Base-by-base conservation (phyloP, 1,284 basidiomycete genomes). In the Marasmius oreades region DNA sequence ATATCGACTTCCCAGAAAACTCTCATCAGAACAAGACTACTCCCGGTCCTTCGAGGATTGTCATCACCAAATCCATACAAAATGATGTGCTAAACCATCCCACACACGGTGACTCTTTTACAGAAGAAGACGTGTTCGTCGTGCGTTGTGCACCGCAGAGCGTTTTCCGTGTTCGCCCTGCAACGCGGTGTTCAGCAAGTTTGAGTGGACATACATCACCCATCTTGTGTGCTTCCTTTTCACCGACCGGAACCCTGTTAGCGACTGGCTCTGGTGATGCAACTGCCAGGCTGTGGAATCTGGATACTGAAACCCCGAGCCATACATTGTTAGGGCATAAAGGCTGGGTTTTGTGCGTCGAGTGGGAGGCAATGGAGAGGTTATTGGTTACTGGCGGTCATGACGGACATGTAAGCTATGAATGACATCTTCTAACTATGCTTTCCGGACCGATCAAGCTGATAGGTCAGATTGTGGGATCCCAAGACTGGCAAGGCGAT, bases 251-350 rank as follows among this genome's bases (percentile, higher is more conserved):
- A 5, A 83, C 83, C 61, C 78, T 92, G 33, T 87, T 98, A 11
- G 95, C 95, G 3, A 99, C 97, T 0, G 96, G 96, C 3, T 93
- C 94, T 0, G 96, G 96, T 2, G 96, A 99, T 69, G 93, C 92
- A 50, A 94, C 91, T 46, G 94, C 92, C 12, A 84, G 96, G 7
- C 72, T 99, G 34, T 99, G 96, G 96, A 92, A 99, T 71, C 82
- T 99, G 56, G 84, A 91, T 66, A 95, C 92, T 0, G 97, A 99
- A 73, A 90, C 86, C 10, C 96, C 96, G 0, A 92, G 92, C 51
- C 90, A 93, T 69, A 90, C 88, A 8, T 79, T 99, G 11, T 75
- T 82, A 0, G 96, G 96, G 0, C 97, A 99, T 69, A 85, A 86
- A 60, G 95, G 94, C 0, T 98, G 95, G 95, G 93, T 99, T 1